Evolutionary conservation across 1,284 basidiomycete genomes (phyloP).

Genomic region (Lentinula novae-zelandiae): DNA sequence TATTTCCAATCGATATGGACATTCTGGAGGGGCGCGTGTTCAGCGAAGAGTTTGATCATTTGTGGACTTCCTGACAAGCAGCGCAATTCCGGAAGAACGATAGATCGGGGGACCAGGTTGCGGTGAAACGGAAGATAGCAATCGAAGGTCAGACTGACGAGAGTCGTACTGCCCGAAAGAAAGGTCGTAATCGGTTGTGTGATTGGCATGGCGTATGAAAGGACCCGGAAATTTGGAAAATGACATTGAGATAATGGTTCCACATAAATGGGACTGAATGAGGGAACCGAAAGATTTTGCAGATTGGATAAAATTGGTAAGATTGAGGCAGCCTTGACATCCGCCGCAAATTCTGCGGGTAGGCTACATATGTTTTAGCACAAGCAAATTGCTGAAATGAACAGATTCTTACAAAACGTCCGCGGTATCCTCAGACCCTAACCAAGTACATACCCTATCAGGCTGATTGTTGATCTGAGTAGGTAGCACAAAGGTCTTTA

Average conservation of each 20-base stretch:
- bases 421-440: not conserved
- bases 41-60: not conserved
- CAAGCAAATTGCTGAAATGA: not conserved
- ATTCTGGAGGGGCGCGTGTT: not conserved
- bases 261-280: not conserved
- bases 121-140: not conserved
- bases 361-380: not conserved
- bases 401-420: not conserved
- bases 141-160: slow-evolving; percentile 1
- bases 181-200: not conserved
- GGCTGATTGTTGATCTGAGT: not conserved
- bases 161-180: not conserved
- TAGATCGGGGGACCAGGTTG: not conserved
- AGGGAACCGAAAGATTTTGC: not conserved
- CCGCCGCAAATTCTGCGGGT: not conserved
- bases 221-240: not conserved
- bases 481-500: not conserved
- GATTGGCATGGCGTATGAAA: slow-evolving; percentile 2
- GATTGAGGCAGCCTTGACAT: not conserved
- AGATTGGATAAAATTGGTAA: not conserved
- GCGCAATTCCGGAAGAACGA: not conserved
- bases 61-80: not conserved
- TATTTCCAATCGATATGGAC: slow-evolving; percentile 3
- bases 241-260: not conserved
- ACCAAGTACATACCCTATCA: not conserved